Evolutionary conservation across 2,329 filamentous ascomycete genomes (phyloP), one percentile per base, ranked within the genome.

Genomic region (Trichoderma afroharzianum): DNA sequence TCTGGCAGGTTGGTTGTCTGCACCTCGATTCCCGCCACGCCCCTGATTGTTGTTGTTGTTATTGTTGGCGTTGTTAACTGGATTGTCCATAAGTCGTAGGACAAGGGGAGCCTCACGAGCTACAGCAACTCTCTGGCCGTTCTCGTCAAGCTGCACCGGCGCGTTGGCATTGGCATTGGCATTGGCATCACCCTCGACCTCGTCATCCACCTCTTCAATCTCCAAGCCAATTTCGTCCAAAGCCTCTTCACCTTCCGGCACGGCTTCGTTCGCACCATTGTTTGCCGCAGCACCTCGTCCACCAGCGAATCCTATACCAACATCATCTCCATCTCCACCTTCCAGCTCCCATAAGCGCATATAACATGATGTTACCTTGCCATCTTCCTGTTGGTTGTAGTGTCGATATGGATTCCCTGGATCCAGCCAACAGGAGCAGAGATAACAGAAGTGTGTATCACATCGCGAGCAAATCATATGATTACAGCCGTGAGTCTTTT

Each of bases 401-500:
- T 99, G 96, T 69, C 87, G 83, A 78, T 98, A 98, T 1, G 95
- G 95, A 76, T 97, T 96, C 21, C 83, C 85, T 0, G 92, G 89
- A 70, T 91, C 88, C 55, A 99, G 86, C 92, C 93, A 98, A n/a
- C 90, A 87, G 0, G 92, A 92, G 79, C 96, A 98, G 1, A 98
- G 87, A 76, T 98, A 98, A 83, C 96, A 99, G 80, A 98, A 98
- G 80, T 98, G 95, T 2, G 93, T 92, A 66, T 91, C 87, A 84
- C 96, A 99, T 74, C 93, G 91, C 80, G 92, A 93, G 82, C 95
- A 98, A 63, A 91, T 93, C 94, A 98, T 98, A 81, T 98, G 95
- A 81, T 98, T 98, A 85, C 96, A 99, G 50, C 96, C 96, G 78
- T 93, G 90, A 1, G 92, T 93, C 85, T 99, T 99, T 79, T 97